A percentile compares a stretch with the other conserved stretches of the same genome.
Evolutionary conservation across 768 basidiomycete species (phyloP).

Genomic region (Naganishia onofrii): DNA sequence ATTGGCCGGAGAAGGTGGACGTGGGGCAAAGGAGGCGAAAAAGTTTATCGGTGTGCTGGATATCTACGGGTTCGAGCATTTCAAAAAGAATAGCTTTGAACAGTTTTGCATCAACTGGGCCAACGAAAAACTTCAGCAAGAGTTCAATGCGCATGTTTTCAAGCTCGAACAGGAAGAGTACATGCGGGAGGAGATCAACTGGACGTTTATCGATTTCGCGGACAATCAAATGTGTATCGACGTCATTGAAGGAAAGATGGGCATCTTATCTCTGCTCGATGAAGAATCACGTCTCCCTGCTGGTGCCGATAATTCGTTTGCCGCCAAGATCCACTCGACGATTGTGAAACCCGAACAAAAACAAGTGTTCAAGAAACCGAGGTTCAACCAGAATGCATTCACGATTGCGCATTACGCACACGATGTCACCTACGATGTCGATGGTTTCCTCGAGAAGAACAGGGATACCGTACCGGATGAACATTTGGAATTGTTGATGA

Average conservation of each 20-base stretch:
- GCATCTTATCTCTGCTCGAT: constrained; percentile 88
- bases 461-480: constrained; percentile 98
- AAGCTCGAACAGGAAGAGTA: constrained; percentile 97
- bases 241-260: constrained; percentile 94
- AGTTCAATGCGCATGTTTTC: constrained; percentile 96
- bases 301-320: constrained; percentile 85
- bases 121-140: constrained; percentile 86
- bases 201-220: constrained; percentile 99
- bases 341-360: constrained; percentile 81
- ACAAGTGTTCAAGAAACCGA: constrained; percentile 91
- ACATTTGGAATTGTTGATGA: constrained; percentile 80
- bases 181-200: constrained; percentile 95
- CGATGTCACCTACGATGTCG: constrained; percentile 97
- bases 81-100: constrained; percentile 74
- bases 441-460: constrained; percentile 98
- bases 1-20: constrained; percentile 85
- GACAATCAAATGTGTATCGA: constrained; percentile 99
- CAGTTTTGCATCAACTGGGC: constrained; percentile 99
- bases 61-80: constrained; percentile 96
- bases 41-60: constrained; percentile 99
- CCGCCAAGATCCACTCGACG: constrained; percentile 85
- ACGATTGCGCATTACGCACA: constrained; percentile 97
- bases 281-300: constrained; percentile 96
- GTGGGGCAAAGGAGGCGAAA: constrained; percentile 70
- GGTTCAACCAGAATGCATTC: constrained; percentile 96